These are phyloP conservation scores for Castanospermum australe DNA, from an alignment of 306 rosid genomes.

Conservation along the genomic window DNA sequence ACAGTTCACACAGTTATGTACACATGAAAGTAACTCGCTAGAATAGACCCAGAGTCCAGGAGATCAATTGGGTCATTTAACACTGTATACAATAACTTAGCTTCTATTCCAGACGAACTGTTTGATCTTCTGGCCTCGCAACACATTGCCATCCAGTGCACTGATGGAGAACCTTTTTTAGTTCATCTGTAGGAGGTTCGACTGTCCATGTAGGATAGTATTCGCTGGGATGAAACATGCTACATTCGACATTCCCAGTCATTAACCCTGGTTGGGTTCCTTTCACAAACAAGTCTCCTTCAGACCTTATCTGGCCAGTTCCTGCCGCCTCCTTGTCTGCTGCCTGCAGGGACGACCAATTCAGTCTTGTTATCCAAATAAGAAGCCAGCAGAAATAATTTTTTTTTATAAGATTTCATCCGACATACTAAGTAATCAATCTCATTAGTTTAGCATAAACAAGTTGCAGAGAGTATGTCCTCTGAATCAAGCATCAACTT, in stretches of 20 bases:
- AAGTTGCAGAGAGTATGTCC: background rate
- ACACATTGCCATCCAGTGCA: constrained; percentile 75
- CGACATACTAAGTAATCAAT: background rate
- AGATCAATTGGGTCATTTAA: background rate
- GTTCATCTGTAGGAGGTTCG: constrained; percentile 58
- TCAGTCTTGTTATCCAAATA: constrained; percentile 1
- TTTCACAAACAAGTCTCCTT: constrained; percentile 75
- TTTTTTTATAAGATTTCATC: background rate
- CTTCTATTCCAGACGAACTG: constrained; percentile 19
- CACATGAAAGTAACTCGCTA: background rate
- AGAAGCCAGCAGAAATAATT: background rate
- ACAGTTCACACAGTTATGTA: background rate
- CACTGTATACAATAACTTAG: background rate
- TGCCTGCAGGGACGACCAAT: constrained; percentile 54
- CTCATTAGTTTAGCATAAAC: background rate
- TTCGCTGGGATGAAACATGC: constrained; percentile 67
- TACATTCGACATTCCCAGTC: constrained; percentile 23
- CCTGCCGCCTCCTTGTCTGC: constrained; percentile 60
- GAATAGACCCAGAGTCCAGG: background rate
- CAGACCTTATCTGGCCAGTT: constrained; percentile 71
- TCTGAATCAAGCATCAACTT: background rate
- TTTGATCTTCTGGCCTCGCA: constrained; percentile 60
- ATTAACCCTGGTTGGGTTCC: constrained; percentile 74
- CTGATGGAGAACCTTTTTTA: constrained; percentile 70
- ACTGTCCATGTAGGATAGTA: constrained; percentile 65